A percentile compares a stretch with the other conserved stretches of the same genome.
Conservation (phyloP, 2,329 filamentous ascomycete genomes). For the Colletotrichum scovillei region DNA sequence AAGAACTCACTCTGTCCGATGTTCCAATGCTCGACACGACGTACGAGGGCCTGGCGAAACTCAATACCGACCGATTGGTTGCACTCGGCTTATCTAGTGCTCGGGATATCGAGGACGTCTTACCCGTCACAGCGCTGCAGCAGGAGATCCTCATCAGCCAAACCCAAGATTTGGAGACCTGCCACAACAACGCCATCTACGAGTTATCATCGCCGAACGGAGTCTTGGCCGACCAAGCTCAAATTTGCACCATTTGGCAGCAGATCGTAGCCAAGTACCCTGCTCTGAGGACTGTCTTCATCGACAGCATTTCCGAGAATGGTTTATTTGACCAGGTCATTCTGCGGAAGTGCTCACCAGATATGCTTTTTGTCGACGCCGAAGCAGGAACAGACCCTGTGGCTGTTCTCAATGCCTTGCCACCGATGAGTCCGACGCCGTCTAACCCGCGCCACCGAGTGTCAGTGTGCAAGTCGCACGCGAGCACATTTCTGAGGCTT, state of each 20-base stretch:
- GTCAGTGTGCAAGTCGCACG: conserved; percentile 58
- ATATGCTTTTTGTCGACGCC: conserved; percentile 65
- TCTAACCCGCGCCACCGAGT: conserved; percentile 61
- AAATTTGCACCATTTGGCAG: conserved; percentile 62
- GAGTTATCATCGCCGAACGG: conserved; percentile 55
- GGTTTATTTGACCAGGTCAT: conserved; percentile 63
- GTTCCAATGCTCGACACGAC: conserved; percentile 60
- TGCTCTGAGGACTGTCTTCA: conserved; percentile 62
- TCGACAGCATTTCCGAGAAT: conserved; percentile 59
- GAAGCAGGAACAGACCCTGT: conserved; percentile 50
- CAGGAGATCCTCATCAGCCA: conserved; percentile 62
- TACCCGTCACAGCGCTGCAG: conserved; percentile 59
- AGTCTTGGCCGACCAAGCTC: conserved; percentile 52
- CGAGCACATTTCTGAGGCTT: conserved; percentile 59
- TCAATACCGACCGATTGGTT: conserved; percentile 55
- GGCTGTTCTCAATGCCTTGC: conserved; percentile 53
- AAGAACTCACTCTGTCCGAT: conserved; percentile 62
- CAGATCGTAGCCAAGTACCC: conserved; percentile 58
- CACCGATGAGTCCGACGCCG: conserved; percentile 49
- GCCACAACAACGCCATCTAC: conserved; percentile 59
- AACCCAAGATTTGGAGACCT: conserved; percentile 52
- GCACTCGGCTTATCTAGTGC: conserved; percentile 53
- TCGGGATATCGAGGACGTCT: conserved; percentile 60
- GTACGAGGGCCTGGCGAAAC: conserved; percentile 56
- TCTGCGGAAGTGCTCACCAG: conserved; percentile 58